Conservation (phyloP, 306 rosid genomes). For the Dicorynia guianensis region DNA sequence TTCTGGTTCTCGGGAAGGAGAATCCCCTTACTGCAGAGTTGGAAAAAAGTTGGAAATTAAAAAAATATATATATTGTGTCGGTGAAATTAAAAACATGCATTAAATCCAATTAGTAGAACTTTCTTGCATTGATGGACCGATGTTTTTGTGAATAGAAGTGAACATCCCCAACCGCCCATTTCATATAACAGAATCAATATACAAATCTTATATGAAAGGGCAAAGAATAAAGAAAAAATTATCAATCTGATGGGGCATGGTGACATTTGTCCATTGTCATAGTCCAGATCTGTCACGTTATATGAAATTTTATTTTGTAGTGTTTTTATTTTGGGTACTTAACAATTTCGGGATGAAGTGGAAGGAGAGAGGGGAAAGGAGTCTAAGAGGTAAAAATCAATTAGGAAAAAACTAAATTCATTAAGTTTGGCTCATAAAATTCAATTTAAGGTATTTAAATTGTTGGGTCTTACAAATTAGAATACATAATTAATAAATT, state of each 20-base stretch:
- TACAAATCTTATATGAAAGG: slow-evolving; percentile 21
- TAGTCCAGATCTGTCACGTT: slow-evolving; percentile 15
- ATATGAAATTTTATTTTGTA: background rate
- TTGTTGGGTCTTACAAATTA: no score
- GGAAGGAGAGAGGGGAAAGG: no score
- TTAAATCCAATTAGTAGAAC: slow-evolving; percentile 2
- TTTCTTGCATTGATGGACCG: no score
- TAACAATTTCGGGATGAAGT: no score
- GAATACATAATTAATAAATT: no score
- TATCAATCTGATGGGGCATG: slow-evolving; percentile 27
- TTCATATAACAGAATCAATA: background rate
- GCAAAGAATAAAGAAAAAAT: slow-evolving; percentile 20
- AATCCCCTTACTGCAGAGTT: slow-evolving; percentile 22
- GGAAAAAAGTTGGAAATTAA: background rate
- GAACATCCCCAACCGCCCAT: background rate
- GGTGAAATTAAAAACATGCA: slow-evolving; percentile 33
- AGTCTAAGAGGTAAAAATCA: no score
- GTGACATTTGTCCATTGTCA: slow-evolving; percentile 32
- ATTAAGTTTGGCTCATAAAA: no score
- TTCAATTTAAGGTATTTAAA: no score
- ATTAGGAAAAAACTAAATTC: no score
- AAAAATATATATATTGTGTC: slow-evolving; percentile 12
- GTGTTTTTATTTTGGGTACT: background rate
- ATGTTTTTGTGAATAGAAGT: no score
- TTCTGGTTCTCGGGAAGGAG: background rate